Percentiles rank a stretch among this genome's conserved stretches.
phyloP scores from a whole-genome alignment of 192 early-diverging fungal genomes.

The Haplosporangium gracile region DNA sequence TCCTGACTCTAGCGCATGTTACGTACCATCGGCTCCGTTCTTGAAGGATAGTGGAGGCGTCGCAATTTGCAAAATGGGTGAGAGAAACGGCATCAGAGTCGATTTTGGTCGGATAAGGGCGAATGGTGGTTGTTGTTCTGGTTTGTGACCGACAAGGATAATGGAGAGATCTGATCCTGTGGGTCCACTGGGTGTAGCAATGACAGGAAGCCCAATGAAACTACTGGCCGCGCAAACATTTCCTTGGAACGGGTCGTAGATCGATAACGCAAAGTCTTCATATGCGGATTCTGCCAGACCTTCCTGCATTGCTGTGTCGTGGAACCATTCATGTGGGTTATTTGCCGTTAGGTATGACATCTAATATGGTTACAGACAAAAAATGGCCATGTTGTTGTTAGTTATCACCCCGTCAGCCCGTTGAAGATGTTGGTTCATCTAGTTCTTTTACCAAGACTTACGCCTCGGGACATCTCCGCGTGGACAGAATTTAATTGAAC shows the following conservation, averaged over 20 bases:
- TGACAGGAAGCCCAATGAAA: conserved; percentile 21
- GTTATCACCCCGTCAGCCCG: too few relatives aligned
- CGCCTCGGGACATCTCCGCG: neutral
- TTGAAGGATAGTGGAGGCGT: neutral
- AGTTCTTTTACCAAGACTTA: neutral
- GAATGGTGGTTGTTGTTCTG: conserved; percentile 17
- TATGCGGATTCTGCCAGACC: conserved; percentile 3
- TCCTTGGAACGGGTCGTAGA: conserved; percentile 33
- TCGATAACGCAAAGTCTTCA: conserved; percentile 16
- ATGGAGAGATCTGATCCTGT: conserved; percentile 37
- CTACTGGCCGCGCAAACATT: conserved; percentile 17
- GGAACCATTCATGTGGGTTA: neutral
- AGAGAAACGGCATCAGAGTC: conserved; percentile 13
- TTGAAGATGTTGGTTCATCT: too few relatives aligned
- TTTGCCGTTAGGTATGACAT: neutral
- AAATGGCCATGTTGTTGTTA: neutral
- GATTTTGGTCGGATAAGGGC: conserved; percentile 15
- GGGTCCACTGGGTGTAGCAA: conserved; percentile 22
- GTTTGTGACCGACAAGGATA: conserved; percentile 11
- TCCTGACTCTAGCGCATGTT: neutral
- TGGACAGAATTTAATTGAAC: neutral
- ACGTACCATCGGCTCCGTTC: neutral
- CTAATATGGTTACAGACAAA: conserved; percentile 7
- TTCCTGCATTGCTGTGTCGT: neutral
- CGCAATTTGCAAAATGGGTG: conserved; percentile 27